Evolutionary conservation across 805 yeast genomes (phyloP).

Genomic region (Wickerhamiella alocasiicola): DNA sequence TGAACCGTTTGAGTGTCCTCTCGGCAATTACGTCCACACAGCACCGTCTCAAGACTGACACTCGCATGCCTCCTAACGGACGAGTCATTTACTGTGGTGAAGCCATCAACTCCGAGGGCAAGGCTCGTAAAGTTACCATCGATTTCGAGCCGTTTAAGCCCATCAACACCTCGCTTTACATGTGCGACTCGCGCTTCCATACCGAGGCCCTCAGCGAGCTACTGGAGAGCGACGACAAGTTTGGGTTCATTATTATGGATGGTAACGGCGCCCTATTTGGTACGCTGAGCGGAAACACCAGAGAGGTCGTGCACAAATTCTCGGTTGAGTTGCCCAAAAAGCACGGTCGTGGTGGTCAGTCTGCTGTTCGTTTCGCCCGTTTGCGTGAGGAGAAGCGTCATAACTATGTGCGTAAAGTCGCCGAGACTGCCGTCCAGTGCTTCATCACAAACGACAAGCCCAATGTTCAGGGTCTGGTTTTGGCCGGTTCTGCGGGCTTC

Average conservation of each 20-base stretch:
- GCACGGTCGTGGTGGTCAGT: slow-evolving; percentile 99
- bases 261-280: slow-evolving; percentile 98
- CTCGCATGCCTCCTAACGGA: slow-evolving; percentile 85
- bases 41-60: slow-evolving; percentile 85
- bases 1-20: slow-evolving; percentile 85
- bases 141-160: slow-evolving; percentile 99
- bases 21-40: slow-evolving; percentile 98
- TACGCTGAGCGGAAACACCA: slow-evolving; percentile 87
- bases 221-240: slow-evolving; percentile 87
- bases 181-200: slow-evolving; percentile 97
- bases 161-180: slow-evolving; percentile 87
- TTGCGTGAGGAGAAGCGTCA: slow-evolving; percentile 98
- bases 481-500: slow-evolving; percentile 99
- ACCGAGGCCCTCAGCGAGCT: slow-evolving; percentile 93
- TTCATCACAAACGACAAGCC: slow-evolving; percentile 92
- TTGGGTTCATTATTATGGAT: slow-evolving; percentile 98
- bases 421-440: slow-evolving; percentile 95
- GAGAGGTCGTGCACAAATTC: slow-evolving; percentile 92
- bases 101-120: slow-evolving; percentile 91
- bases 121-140: slow-evolving; percentile 89
- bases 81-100: slow-evolving; percentile 97
- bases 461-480: slow-evolving; percentile 82
- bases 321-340: slow-evolving; percentile 96
- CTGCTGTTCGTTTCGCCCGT: slow-evolving; percentile 98
- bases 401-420: slow-evolving; percentile 94